A percentile compares a stretch with the other conserved stretches of the same genome.
These are phyloP conservation scores for Cucumis melo DNA, from an alignment of 306 rosid genomes.

Conservation along the genomic window DNA sequence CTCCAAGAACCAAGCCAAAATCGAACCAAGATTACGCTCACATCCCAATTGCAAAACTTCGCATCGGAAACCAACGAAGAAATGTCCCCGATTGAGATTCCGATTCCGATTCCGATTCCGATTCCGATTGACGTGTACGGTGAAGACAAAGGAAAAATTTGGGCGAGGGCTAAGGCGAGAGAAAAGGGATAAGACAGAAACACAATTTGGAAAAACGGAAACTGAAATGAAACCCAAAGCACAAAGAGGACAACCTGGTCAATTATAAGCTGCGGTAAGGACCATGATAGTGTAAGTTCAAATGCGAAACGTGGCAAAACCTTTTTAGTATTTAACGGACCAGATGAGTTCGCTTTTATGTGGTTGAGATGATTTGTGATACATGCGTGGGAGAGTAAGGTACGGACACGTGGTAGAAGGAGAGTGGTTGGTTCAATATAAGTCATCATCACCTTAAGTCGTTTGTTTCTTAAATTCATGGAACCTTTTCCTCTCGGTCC, in stretches of 20 bases:
- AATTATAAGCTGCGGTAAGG: not conserved
- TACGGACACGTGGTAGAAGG: not conserved
- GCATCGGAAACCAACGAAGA: not conserved
- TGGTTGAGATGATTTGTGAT: not conserved
- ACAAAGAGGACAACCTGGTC: not conserved
- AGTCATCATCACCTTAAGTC: not conserved
- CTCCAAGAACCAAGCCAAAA: not conserved
- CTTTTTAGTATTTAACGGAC: not conserved
- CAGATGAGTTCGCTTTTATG: no score
- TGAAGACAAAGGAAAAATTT: not conserved
- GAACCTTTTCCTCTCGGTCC: no score
- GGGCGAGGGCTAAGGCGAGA: not conserved
- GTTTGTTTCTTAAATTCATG: no score
- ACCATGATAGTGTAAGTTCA: not conserved
- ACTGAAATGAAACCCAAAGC: not conserved
- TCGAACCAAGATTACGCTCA: not conserved
- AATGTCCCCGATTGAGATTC: not conserved
- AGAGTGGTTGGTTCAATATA: not conserved
- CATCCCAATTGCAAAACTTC: not conserved
- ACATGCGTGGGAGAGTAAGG: not conserved
- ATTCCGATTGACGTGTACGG: not conserved
- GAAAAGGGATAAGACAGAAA: constrained; percentile 7
- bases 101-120: not conserved
- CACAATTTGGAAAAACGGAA: not conserved
- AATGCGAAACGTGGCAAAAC: not conserved